Base-by-base conservation (phyloP, 495 filamentous ascomycete genomes). In the Gamarada debralockiae region DNA sequence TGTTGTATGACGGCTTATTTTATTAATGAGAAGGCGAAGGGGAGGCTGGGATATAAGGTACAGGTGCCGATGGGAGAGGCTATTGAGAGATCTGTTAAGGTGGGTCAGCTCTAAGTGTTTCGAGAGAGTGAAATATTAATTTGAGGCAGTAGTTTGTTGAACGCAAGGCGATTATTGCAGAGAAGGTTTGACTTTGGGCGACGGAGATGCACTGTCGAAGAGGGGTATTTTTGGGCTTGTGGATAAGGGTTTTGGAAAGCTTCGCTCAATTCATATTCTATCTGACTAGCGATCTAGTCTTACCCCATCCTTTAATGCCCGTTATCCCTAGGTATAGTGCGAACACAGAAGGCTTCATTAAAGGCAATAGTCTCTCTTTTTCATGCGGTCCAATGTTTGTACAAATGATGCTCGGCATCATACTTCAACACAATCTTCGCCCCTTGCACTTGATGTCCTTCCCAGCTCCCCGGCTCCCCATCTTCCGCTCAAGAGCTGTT, bases 41-140 rank as follows among this genome's bases (percentile, higher is more conserved):
- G 65, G 58, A 67, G 88, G 59, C 70, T 93, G 43, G 86, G 86
- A 22, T 95, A 95, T 66, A 44, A 65, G 57, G 86, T 90, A 2
- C 67, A 90, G 17, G 78, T 90, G 15, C 71, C 71, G 18, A 67
- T 95, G 52, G 76, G 88, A 36, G 86, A 92, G 55, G 89, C 85
- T 7, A 73, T 92, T 38, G 73, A 72, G 53, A 76, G 82, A 63
- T 81, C 82, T 9, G 85, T 90, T 34, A 73, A 77, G 6, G 34
- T 27, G 47, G 51, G 85, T 80, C 67, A 76, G 80, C 22, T 57
- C 86, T 51, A 82, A 85, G 45, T 47, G 60, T 43, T 69, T 78
- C 61, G 65, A 73, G 55, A 67, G 70, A 62, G 64, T 5, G 27
- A 29, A 29, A 29, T 29, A 10, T 10, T 29, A 10, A 29, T 10